Conservation (phyloP, 305 asterid genomes). For the Fraxinus latifolia region DNA sequence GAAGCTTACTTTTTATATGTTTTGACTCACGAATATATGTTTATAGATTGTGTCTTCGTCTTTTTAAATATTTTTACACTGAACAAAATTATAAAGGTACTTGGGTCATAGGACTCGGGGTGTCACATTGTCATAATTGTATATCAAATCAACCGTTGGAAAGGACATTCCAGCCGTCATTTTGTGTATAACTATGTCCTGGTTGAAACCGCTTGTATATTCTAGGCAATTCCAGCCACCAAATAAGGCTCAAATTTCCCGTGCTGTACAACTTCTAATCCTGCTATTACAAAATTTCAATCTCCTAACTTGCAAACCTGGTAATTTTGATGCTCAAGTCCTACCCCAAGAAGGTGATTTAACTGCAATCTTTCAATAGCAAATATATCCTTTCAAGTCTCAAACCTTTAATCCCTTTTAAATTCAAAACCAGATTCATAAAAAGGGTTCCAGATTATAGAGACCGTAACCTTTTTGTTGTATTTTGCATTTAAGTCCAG, state of each 20-base stretch:
- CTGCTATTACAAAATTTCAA: not conserved
- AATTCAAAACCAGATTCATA: not conserved
- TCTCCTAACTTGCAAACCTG: not conserved
- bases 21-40: not conserved
- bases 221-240: not conserved
- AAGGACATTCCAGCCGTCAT: not conserved
- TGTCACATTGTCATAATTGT: not conserved
- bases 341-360: not conserved
- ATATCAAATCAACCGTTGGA: not conserved
- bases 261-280: not conserved
- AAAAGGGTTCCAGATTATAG: not conserved
- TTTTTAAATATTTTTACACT: not conserved
- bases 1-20: not conserved
- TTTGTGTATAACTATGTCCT: not conserved
- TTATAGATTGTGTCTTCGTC: not conserved
- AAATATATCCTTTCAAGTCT: not conserved
- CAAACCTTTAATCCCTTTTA: not conserved
- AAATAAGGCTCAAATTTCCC: not conserved
- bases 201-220: not conserved
- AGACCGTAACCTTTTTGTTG: not conserved
- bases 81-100: not conserved
- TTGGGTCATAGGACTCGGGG: not conserved
- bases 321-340: not conserved
- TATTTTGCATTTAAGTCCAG: constrained; percentile 1
- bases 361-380: not conserved